Percentiles rank a stretch among this genome's conserved stretches.
These are phyloP conservation scores for Fusarium subtropicale DNA, from an alignment of 2,329 filamentous ascomycete genomes.

Conservation along the genomic window DNA sequence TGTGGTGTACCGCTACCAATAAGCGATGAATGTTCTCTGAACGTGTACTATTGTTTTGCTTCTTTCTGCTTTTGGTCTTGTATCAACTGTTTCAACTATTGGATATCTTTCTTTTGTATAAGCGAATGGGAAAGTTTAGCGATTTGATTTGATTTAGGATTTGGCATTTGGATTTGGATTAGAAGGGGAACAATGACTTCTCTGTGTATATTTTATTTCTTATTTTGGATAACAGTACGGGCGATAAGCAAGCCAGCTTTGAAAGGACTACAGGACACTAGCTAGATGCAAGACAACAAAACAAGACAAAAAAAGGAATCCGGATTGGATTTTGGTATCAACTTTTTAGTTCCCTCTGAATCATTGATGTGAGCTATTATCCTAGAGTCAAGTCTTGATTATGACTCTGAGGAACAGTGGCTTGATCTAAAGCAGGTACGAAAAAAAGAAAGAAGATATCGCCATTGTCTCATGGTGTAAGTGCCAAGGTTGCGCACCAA, in stretches of 20 bases:
- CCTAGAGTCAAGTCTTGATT: neutral
- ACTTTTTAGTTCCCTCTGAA: neutral
- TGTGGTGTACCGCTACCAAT: slow-evolving; percentile 56
- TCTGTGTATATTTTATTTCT: slow-evolving; percentile 8
- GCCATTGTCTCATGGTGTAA: slow-evolving; percentile 29
- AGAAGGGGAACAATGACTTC: slow-evolving; percentile 8
- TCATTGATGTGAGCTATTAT: neutral
- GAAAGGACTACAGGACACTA: slow-evolving; percentile 34
- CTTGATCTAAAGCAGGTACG: slow-evolving; percentile 34
- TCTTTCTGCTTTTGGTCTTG: slow-evolving; percentile 32
- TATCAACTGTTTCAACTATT: slow-evolving; percentile 32
- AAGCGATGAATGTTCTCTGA: slow-evolving; percentile 30
- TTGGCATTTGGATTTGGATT: slow-evolving; percentile 4
- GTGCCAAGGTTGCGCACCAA: neutral
- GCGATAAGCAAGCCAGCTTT: slow-evolving; percentile 16
- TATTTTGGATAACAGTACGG: slow-evolving; percentile 28
- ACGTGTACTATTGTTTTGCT: slow-evolving; percentile 14
- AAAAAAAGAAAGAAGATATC: slow-evolving; percentile 1
- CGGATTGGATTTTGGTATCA: slow-evolving; percentile 32
- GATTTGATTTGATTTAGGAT: slow-evolving; percentile 18
- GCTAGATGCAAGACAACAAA: slow-evolving; percentile 39
- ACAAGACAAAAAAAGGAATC: slow-evolving; percentile 34
- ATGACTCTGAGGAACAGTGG: neutral
- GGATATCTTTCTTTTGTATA: neutral
- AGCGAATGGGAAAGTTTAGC: slow-evolving; percentile 28